phyloP scores from a whole-genome alignment of 2,329 filamentous ascomycete genomes.

The Pestalotiopsis sp. region DNA sequence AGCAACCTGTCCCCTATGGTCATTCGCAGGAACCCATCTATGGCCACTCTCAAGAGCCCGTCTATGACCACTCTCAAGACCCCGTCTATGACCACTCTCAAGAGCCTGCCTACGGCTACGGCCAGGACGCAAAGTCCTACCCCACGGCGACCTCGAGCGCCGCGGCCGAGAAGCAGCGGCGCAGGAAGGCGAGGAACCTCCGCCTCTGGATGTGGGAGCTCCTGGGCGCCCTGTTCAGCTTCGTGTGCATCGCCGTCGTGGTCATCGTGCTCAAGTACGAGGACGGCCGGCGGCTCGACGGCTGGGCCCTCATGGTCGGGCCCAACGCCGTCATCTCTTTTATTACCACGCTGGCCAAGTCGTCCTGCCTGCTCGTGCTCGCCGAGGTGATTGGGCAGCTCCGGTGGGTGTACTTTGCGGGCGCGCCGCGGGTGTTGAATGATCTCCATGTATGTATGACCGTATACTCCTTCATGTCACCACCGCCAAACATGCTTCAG shows the following conservation, averaged over 20 bases:
- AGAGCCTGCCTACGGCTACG: too few relatives aligned
- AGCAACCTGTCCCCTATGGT: too few relatives aligned
- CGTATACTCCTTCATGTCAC: not conserved
- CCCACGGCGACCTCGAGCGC: too few relatives aligned
- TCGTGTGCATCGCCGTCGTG: conserved; percentile 14
- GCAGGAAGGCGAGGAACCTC: not conserved
- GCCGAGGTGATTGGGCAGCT: conserved; percentile 18
- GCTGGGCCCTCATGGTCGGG: conserved; percentile 17
- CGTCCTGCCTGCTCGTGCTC: conserved; percentile 16
- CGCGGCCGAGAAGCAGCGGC: too few relatives aligned
- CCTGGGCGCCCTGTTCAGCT: not conserved
- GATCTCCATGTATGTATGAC: conserved; percentile 11
- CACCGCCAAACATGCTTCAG: too few relatives aligned
- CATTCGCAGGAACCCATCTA: too few relatives aligned
- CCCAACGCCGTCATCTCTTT: conserved; percentile 20
- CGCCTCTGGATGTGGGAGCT: conserved; percentile 14
- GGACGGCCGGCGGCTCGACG: conserved; percentile 16
- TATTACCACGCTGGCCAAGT: conserved; percentile 18
- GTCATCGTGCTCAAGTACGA: conserved; percentile 14
- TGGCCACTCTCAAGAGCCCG: too few relatives aligned
- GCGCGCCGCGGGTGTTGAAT: not conserved
- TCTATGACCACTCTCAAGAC: too few relatives aligned
- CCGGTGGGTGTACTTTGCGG: conserved; percentile 18
- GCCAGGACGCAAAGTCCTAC: too few relatives aligned
- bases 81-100: too few relatives aligned